These are phyloP conservation scores for Trichoderma lentiforme DNA, from an alignment of 2,329 filamentous ascomycete genomes.

Conservation along the genomic window DNA sequence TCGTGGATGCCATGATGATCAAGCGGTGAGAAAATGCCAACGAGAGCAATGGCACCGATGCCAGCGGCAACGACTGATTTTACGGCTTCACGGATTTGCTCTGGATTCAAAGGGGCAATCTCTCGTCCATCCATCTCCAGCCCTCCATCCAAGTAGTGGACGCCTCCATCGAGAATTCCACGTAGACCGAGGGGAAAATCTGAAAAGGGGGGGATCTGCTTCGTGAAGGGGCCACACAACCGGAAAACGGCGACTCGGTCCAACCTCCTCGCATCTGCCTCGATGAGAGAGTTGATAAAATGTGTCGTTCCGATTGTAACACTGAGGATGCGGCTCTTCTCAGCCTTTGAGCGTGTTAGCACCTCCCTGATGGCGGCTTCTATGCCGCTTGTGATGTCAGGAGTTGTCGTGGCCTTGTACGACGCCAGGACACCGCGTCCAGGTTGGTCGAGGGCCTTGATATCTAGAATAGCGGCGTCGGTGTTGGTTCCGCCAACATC, in stretches of 20 bases:
- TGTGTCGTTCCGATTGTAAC: slow-evolving; percentile 51
- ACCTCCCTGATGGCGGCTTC: slow-evolving; percentile 44
- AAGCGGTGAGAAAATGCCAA: slow-evolving; percentile 46
- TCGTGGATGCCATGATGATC: slow-evolving; percentile 42
- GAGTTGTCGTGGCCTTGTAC: slow-evolving; percentile 47
- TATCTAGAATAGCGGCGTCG: slow-evolving; percentile 45
- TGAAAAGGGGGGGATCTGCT: slow-evolving; percentile 43
- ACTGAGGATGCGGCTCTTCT: slow-evolving; percentile 39
- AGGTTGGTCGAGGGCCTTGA: slow-evolving; percentile 33
- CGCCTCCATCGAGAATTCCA: slow-evolving; percentile 40
- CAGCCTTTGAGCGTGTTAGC: slow-evolving; percentile 36
- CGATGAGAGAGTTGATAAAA: slow-evolving; percentile 49
- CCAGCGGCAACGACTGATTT: slow-evolving; percentile 34
- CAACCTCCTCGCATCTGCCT: slow-evolving; percentile 42
- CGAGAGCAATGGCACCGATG: slow-evolving; percentile 39
- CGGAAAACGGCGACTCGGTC: slow-evolving; percentile 45
- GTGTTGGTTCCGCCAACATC: slow-evolving; percentile 42
- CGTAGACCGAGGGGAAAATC: slow-evolving; percentile 43
- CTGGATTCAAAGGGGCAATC: slow-evolving; percentile 37
- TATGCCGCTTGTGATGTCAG: slow-evolving; percentile 50
- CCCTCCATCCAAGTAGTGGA: slow-evolving; percentile 43
- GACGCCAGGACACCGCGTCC: slow-evolving; percentile 44
- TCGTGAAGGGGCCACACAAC: slow-evolving; percentile 44
- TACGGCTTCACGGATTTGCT: slow-evolving; percentile 36
- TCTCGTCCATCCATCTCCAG: slow-evolving; percentile 48